A percentile compares a stretch with the other conserved stretches of the same genome.
Conservation (phyloP, 2,329 filamentous ascomycete genomes). For the Talaromyces sp. region DNA sequence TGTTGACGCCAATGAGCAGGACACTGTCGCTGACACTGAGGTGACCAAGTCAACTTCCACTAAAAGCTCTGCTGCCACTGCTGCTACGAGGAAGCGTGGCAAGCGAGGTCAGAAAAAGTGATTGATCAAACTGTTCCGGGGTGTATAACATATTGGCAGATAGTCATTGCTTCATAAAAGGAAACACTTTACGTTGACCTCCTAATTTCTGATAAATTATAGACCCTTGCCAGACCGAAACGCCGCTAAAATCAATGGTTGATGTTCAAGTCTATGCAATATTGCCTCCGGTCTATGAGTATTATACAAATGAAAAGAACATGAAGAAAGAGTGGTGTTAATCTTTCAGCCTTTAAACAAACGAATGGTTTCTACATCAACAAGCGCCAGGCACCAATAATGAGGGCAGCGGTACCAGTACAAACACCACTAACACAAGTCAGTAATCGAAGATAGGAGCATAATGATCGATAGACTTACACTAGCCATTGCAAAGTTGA, state of each 20-base stretch:
- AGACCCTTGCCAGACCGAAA: background rate
- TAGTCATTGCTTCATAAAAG: background rate
- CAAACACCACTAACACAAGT: constrained; percentile 51
- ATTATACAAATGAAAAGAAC: constrained; percentile 7
- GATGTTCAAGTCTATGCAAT: background rate
- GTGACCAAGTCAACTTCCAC: constrained; percentile 12
- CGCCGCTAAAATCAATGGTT: background rate
- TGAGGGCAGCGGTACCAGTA: constrained; percentile 59
- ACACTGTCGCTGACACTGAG: background rate
- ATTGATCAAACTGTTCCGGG: background rate
- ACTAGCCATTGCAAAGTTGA: constrained; percentile 97
- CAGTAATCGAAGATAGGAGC: background rate
- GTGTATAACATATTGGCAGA: constrained; percentile 5
- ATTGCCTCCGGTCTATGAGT: background rate
- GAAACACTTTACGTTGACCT: background rate
- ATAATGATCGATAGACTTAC: constrained; percentile 60
- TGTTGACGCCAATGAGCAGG: background rate
- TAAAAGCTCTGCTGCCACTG: background rate
- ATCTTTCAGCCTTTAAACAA: background rate
- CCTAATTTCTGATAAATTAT: background rate
- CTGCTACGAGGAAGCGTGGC: constrained; percentile 18
- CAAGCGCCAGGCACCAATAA: constrained; percentile 61
- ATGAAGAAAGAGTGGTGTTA: background rate
- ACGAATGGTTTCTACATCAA: constrained; percentile 47
- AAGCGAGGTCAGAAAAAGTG: constrained; percentile 16